Evolutionary conservation across 2,329 filamentous ascomycete genomes (phyloP).

Genomic region (Aureobasidium leucospermi): DNA sequence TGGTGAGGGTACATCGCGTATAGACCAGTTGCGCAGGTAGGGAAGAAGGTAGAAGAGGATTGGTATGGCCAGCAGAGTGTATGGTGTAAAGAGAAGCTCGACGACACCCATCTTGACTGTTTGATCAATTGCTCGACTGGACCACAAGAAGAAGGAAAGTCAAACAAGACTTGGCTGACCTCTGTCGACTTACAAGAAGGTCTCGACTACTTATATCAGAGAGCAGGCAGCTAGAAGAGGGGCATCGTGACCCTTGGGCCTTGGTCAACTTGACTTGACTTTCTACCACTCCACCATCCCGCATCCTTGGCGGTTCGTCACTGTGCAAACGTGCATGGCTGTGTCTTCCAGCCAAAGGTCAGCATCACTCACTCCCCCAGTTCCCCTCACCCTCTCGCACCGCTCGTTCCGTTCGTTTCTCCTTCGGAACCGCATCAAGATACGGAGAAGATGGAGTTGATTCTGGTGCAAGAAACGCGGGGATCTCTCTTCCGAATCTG

Average conservation of each 20-base stretch:
- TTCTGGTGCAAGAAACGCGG: neutral
- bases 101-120: slow-evolving; percentile 26
- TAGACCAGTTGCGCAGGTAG: slow-evolving; percentile 53
- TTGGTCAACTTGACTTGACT: neutral
- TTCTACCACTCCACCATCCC: neutral
- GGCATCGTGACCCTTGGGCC: neutral
- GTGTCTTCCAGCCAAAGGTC: neutral
- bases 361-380: neutral
- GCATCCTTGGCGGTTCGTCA: neutral
- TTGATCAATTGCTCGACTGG: neutral
- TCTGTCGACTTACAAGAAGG: neutral
- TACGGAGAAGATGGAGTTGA: neutral
- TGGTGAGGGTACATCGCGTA: slow-evolving; percentile 51
- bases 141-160: neutral
- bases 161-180: neutral
- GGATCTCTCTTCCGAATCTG: neutral
- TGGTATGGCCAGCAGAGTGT: slow-evolving; percentile 42
- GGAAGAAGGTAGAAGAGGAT: slow-evolving; percentile 52
- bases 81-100: slow-evolving; percentile 37
- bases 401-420: neutral
- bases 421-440: neutral
- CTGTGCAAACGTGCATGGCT: neutral
- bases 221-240: neutral
- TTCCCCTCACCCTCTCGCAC: neutral
- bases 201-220: too few relatives aligned